Percentiles rank a stretch among this genome's conserved stretches.
phyloP scores from a whole-genome alignment of 202 grass and related monocot genomes.

The Schoenoplectus tabernaemontani region DNA sequence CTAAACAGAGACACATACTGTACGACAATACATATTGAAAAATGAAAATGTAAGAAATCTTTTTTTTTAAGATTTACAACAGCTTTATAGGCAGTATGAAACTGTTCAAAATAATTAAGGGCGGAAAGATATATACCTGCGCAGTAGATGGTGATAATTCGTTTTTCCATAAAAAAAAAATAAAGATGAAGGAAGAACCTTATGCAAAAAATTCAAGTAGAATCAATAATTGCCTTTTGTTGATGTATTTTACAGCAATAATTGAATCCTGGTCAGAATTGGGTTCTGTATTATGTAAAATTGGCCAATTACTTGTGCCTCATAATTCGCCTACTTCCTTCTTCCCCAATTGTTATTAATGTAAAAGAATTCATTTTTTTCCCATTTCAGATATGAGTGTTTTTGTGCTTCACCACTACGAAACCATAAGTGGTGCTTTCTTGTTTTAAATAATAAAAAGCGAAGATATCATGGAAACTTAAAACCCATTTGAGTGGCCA shows the following conservation, averaged over 20 bases:
- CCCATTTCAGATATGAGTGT: background rate
- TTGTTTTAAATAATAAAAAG: background rate
- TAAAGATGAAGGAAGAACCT: background rate
- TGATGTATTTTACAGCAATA: background rate
- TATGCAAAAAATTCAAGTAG: background rate
- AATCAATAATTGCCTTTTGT: background rate
- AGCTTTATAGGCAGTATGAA: too few species aligned
- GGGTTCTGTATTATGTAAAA: background rate
- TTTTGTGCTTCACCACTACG: conserved; percentile 13
- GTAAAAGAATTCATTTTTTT: background rate
- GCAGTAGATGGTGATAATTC: too few species aligned
- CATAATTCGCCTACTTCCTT: background rate
- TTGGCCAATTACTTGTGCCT: background rate
- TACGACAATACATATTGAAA: too few species aligned
- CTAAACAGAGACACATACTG: too few species aligned
- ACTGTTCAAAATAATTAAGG: too few species aligned
- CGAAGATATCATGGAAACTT: background rate
- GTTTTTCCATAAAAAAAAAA: too few species aligned
- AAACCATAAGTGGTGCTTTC: background rate
- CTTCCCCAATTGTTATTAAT: background rate
- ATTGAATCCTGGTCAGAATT: background rate
- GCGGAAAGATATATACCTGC: too few species aligned
- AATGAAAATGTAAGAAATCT: too few species aligned
- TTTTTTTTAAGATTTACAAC: too few species aligned
- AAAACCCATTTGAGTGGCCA: too few species aligned